These are phyloP conservation scores for Stenogyne calaminthoides DNA, from an alignment of 305 asterid species.

Conservation along the genomic window DNA sequence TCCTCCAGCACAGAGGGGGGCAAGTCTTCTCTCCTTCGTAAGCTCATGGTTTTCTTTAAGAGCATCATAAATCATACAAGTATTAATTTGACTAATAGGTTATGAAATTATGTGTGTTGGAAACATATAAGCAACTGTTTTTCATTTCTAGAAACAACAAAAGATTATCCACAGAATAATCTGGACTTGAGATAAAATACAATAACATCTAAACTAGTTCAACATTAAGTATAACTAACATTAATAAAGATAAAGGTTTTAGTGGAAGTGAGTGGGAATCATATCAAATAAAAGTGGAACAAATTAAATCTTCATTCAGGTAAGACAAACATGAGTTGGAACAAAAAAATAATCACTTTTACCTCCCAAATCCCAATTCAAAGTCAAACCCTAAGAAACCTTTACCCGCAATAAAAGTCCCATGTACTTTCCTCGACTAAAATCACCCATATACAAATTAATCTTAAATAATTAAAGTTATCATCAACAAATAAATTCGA, in stretches of 20 bases:
- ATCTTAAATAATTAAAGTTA: slow-evolving; percentile 24
- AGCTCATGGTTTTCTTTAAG: slow-evolving; percentile 75
- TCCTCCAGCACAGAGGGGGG: slow-evolving; percentile 99
- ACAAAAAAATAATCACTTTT: slow-evolving; percentile 26
- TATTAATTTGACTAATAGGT: slow-evolving; percentile 8
- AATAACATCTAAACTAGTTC: slow-evolving; percentile 1
- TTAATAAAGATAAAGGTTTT: background rate
- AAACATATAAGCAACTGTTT: background rate
- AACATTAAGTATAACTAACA: slow-evolving; percentile 7
- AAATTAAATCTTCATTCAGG: slow-evolving; percentile 16
- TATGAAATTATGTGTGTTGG: background rate
- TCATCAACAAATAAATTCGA: slow-evolving; percentile 21
- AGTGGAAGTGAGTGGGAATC: background rate
- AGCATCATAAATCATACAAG: slow-evolving; percentile 9
- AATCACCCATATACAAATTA: slow-evolving; percentile 24
- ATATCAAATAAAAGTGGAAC: background rate
- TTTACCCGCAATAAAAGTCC: slow-evolving; percentile 18
- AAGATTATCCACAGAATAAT: background rate
- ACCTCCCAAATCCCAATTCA: slow-evolving; percentile 38
- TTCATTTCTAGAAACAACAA: background rate
- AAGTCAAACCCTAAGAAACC: slow-evolving; percentile 48
- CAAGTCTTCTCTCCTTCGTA: slow-evolving; percentile 92
- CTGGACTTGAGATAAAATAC: background rate
- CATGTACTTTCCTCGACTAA: slow-evolving; percentile 20
- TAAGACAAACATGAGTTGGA: slow-evolving; percentile 5